Evolutionary conservation across 2,329 filamentous ascomycete genomes (phyloP).

Genomic region (Trichothecium roseum): DNA sequence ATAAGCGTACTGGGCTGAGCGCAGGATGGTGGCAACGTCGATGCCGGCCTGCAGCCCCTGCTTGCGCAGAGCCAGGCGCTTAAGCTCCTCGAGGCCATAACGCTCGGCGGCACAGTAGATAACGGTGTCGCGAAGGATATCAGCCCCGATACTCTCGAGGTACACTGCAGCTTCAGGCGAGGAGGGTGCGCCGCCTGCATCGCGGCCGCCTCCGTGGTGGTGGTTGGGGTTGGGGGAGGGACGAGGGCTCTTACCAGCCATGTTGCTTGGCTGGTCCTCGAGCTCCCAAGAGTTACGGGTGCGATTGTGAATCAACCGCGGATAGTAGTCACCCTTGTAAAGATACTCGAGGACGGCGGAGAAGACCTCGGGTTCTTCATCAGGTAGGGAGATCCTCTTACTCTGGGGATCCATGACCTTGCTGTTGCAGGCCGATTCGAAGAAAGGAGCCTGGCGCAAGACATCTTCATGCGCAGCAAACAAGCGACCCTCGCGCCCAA

Average conservation of each 20-base stretch:
- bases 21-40: conserved; percentile 82
- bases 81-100: conserved; percentile 86
- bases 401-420: conserved; percentile 65
- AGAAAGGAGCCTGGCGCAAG: conserved; percentile 75
- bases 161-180: conserved; percentile 51
- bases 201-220: conserved; percentile 32
- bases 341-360: conserved; percentile 92
- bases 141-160: conserved; percentile 61
- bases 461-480: conserved; percentile 96
- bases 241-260: conserved; percentile 32
- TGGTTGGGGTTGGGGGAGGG: conserved; percentile 40
- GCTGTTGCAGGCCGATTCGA: conserved; percentile 60
- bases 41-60: conserved; percentile 90
- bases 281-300: conserved; percentile 81
- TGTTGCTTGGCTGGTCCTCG: conserved; percentile 46
- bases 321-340: conserved; percentile 95
- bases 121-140: conserved; percentile 82
- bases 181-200: conserved; percentile 17
- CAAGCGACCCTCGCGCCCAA: conserved; percentile 75
- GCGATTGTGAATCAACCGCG: conserved; percentile 79
- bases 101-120: conserved; percentile 89
- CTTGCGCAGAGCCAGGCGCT: conserved; percentile 84
- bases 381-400: conserved; percentile 64
- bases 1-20: conserved; percentile 90
- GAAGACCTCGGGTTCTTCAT: conserved; percentile 84